Evolutionary conservation across 805 yeast species (phyloP).

Genomic region (Zygosaccharomyces kombuchaensis): DNA sequence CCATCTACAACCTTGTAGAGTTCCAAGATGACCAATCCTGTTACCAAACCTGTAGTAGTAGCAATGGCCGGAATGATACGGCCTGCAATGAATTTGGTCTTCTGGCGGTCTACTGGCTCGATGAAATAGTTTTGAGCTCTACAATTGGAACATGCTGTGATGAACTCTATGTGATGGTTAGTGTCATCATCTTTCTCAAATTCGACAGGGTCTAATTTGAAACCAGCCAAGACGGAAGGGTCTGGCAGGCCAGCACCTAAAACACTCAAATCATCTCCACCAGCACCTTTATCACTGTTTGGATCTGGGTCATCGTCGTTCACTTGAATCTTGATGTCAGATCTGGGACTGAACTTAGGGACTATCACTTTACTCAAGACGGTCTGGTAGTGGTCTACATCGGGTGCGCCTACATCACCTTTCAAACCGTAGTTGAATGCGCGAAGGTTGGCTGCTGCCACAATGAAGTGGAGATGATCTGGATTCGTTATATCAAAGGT

Average conservation of each 20-base stretch:
- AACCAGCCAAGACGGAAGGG: constrained; percentile 85
- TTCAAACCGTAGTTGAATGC: constrained; percentile 88
- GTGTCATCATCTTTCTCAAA: constrained; percentile 98
- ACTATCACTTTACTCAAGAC: constrained; percentile 49
- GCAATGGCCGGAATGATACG: constrained; percentile 98
- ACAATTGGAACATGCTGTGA: constrained; percentile 91
- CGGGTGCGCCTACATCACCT: constrained; percentile 57
- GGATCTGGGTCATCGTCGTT: constrained; percentile 88
- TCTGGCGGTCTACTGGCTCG: constrained; percentile 81
- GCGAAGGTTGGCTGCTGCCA: constrained; percentile 85
- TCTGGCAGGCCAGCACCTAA: constrained; percentile 80
- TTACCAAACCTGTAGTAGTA: constrained; percentile 95
- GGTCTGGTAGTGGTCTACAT: constrained; percentile 45
- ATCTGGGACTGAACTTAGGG: constrained; percentile 68
- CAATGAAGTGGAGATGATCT: constrained; percentile 77
- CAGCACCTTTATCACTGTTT: constrained; percentile 49
- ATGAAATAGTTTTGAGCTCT: constrained; percentile 90
- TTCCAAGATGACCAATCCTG: constrained; percentile 91
- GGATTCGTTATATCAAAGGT: constrained; percentile 67
- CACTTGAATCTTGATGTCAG: constrained; percentile 76
- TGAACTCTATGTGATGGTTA: constrained; percentile 94
- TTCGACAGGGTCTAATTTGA: constrained; percentile 81
- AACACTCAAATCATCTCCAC: constrained; percentile 58
- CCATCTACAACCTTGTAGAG: constrained; percentile 82
- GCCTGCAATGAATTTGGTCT: constrained; percentile 97